Percentiles rank a stretch among this genome's conserved stretches.
Evolutionary conservation across 352 stramenopile genomes (phyloP).

Genomic region (Aphanomyces cochlioides): DNA sequence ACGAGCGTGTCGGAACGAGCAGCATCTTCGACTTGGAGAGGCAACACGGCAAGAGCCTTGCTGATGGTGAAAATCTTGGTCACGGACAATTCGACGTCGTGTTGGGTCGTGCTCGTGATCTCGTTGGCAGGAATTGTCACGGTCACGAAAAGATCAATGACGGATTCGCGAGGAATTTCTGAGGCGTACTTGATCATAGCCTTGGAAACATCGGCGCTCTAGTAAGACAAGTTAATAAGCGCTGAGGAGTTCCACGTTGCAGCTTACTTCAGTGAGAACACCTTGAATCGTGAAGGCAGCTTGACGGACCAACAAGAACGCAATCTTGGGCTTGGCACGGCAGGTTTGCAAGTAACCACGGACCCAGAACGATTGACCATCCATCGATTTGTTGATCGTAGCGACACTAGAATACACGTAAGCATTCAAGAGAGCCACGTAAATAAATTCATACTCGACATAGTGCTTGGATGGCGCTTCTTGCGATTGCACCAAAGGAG

Average conservation of each 20-base stretch:
- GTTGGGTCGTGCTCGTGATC: conserved; percentile 92
- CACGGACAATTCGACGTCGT: conserved; percentile 93
- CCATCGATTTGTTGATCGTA: conserved; percentile 71
- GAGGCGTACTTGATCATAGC: conserved; percentile 98
- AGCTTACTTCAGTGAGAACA: conserved; percentile 58
- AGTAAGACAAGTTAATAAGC: neutral
- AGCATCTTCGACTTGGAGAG: conserved; percentile 95
- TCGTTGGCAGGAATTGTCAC: conserved; percentile 82
- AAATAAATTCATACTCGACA: conserved; percentile 30
- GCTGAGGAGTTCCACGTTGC: neutral
- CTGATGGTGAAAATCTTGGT: conserved; percentile 94
- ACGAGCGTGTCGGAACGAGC: conserved; percentile 81
- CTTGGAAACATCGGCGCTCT: conserved; percentile 86
- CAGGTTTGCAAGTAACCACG: conserved; percentile 94
- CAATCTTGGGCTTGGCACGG: conserved; percentile 90
- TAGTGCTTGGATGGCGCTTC: conserved; percentile 76
- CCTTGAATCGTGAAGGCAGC: conserved; percentile 95
- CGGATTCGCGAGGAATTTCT: conserved; percentile 92
- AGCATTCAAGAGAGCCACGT: too few relatives aligned
- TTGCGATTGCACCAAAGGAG: conserved; percentile 87
- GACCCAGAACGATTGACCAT: conserved; percentile 91
- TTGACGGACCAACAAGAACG: conserved; percentile 97
- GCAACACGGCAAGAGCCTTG: conserved; percentile 88
- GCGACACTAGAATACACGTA: conserved; percentile 51
- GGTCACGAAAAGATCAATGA: conserved; percentile 95